Percentiles rank a stretch among this genome's conserved stretches.
Conservation (phyloP, 139 green algal species). For the Desmodesmus armatus region DNA sequence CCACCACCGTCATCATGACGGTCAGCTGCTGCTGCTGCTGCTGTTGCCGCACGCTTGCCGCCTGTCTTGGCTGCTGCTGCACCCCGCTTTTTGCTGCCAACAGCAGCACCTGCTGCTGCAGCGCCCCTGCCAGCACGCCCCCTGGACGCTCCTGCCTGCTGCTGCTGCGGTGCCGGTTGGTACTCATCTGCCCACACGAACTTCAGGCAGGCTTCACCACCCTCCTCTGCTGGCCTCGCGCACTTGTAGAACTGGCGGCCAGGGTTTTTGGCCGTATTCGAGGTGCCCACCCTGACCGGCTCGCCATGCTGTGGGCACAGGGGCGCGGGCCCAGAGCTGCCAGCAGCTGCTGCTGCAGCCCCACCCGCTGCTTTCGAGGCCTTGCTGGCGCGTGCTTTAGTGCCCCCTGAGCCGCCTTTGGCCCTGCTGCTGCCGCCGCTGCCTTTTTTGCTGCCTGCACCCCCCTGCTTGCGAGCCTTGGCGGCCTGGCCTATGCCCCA, state of each 20-base stretch:
- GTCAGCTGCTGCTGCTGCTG: background rate
- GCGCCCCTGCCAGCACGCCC: constrained; percentile 20
- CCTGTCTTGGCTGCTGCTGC: background rate
- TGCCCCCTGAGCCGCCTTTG: too few relatives aligned
- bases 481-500: constrained; percentile 9
- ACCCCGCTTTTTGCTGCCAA: background rate
- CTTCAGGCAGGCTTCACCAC: constrained; percentile 45
- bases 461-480: constrained; percentile 19
- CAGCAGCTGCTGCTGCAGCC: background rate
- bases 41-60: background rate
- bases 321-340: background rate
- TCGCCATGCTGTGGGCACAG: constrained; percentile 50
- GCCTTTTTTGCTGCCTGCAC: background rate
- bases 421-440: background rate
- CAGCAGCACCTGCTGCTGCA: constrained; percentile 17
- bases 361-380: background rate
- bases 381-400: background rate
- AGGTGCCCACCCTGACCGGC: constrained; percentile 40
- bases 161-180: constrained; percentile 1
- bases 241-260: constrained; percentile 65
- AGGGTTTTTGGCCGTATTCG: constrained; percentile 46
- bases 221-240: constrained; percentile 19
- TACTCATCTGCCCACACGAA: constrained; percentile 63
- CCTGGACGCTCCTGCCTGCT: background rate
- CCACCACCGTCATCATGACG: background rate